These are phyloP conservation scores for Paraphaeosphaeria sporulosa DNA, from an alignment of 2,329 filamentous ascomycete genomes.

Conservation along the genomic window DNA sequence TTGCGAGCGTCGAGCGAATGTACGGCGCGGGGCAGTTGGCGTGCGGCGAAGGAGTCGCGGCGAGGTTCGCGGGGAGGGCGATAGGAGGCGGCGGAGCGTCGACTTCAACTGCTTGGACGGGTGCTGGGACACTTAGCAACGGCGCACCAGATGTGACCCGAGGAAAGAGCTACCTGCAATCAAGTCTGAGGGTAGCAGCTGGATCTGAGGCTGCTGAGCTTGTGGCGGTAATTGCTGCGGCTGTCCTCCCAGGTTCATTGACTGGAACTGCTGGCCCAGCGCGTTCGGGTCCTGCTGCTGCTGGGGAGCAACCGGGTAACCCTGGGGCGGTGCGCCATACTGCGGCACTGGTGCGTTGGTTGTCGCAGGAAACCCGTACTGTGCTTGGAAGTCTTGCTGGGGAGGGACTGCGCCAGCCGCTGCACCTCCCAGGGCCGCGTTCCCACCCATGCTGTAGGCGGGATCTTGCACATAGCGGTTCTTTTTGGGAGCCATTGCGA, in stretches of 20 bases:
- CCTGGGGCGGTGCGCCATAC: slow-evolving; percentile 36
- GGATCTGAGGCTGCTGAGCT: slow-evolving; percentile 63
- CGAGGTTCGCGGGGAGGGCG: slow-evolving; percentile 89
- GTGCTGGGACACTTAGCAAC: slow-evolving; percentile 78
- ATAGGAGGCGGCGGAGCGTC: slow-evolving; percentile 91
- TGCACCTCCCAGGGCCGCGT: neutral
- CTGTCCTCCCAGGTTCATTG: slow-evolving; percentile 73
- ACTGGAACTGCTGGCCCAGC: slow-evolving; percentile 82
- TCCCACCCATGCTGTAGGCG: too few relatives aligned
- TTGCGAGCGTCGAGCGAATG: slow-evolving; percentile 93
- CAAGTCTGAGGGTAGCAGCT: slow-evolving; percentile 90
- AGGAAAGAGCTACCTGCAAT: slow-evolving; percentile 62
- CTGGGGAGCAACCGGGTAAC: slow-evolving; percentile 45
- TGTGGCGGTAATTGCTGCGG: slow-evolving; percentile 43
- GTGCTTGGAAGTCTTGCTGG: neutral
- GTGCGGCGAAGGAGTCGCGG: slow-evolving; percentile 87
- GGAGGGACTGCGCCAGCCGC: slow-evolving; percentile 55
- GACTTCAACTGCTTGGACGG: slow-evolving; percentile 92
- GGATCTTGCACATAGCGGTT: slow-evolving; percentile 82
- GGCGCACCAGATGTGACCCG: neutral
- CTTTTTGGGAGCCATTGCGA: slow-evolving; percentile 58
- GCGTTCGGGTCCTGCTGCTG: slow-evolving; percentile 58
- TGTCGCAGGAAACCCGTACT: slow-evolving; percentile 47
- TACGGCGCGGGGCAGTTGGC: slow-evolving; percentile 95
- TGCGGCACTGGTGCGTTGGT: neutral